Conservation (phyloP, 2,329 filamentous ascomycete species). For the Exophiala lecanii-corni region DNA sequence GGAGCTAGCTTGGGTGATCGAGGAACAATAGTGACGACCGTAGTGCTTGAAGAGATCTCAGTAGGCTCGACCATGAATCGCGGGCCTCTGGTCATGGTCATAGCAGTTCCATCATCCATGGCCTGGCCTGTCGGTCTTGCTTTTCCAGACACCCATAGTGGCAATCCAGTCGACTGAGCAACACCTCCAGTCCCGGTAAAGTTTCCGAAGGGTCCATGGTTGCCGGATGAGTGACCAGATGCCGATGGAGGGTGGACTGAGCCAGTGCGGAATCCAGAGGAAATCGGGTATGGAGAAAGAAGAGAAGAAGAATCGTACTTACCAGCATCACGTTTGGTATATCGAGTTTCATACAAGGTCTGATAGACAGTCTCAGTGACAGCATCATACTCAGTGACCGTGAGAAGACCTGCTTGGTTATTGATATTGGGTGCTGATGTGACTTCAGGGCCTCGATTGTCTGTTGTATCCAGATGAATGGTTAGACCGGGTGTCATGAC, state of each 20-base stretch:
- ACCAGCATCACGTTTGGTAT: conserved; percentile 20
- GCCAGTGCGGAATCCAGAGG: neutral
- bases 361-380: conserved; percentile 17
- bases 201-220: neutral
- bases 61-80: neutral
- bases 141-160: neutral
- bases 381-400: conserved; percentile 20
- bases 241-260: neutral
- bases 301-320: conserved; percentile 6
- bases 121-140: conserved; percentile 1
- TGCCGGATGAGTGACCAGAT: neutral
- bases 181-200: neutral
- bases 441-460: neutral
- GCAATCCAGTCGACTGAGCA: neutral
- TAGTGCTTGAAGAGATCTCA: neutral
- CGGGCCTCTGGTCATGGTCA: conserved; percentile 3
- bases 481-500: neutral
- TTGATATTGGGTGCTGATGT: neutral
- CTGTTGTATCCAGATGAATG: neutral
- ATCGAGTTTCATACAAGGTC: conserved; percentile 18
- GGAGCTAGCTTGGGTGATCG: no score
- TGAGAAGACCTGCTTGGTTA: conserved; percentile 12
- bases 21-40: neutral
- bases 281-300: neutral
- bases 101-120: conserved; percentile 7